phyloP scores from a whole-genome alignment of 805 yeast genomes.

The Pichia membranifaciens region DNA sequence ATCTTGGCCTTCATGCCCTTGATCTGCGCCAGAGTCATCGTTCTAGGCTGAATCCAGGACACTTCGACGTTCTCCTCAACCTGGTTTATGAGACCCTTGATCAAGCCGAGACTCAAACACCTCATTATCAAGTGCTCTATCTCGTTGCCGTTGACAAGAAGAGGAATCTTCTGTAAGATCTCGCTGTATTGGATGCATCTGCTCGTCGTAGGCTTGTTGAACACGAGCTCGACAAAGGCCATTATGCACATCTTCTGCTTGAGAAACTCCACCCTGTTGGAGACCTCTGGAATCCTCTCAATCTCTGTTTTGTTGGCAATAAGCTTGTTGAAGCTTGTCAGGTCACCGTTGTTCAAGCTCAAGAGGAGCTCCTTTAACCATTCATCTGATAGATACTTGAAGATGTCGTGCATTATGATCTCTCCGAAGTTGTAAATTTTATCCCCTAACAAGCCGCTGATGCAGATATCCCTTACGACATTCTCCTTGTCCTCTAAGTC shows the following conservation, averaged over 20 bases:
- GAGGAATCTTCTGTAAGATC: conserved; percentile 62
- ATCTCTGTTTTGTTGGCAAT: conserved; percentile 7
- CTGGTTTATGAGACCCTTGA: conserved; percentile 89
- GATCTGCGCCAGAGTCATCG: conserved; percentile 78
- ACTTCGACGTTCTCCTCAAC: conserved; percentile 71
- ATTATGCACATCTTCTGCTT: conserved; percentile 88
- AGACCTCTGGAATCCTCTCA: conserved; percentile 32
- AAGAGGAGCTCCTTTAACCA: conserved; percentile 73
- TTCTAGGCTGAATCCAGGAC: conserved; percentile 95
- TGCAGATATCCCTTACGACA: conserved; percentile 66
- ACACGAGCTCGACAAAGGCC: conserved; percentile 84
- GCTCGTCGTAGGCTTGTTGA: conserved; percentile 65
- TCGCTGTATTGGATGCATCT: conserved; percentile 69
- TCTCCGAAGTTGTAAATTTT: conserved; percentile 94
- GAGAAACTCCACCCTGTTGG: conserved; percentile 56
- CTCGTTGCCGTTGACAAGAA: conserved; percentile 53
- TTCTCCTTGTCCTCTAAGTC: conserved; percentile 34
- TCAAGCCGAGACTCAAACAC: conserved; percentile 75
- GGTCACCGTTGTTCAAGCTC: conserved; percentile 73
- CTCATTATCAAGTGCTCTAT: conserved; percentile 91
- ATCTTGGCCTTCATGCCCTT: conserved; percentile 68
- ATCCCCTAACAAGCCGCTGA: conserved; percentile 87
- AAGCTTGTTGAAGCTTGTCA: conserved; percentile 52
- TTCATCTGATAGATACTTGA: conserved; percentile 39
- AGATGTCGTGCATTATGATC: conserved; percentile 81